Evolutionary conservation across 78 protist species (phyloP).

Genomic region (Salpingoeca rosetta): DNA sequence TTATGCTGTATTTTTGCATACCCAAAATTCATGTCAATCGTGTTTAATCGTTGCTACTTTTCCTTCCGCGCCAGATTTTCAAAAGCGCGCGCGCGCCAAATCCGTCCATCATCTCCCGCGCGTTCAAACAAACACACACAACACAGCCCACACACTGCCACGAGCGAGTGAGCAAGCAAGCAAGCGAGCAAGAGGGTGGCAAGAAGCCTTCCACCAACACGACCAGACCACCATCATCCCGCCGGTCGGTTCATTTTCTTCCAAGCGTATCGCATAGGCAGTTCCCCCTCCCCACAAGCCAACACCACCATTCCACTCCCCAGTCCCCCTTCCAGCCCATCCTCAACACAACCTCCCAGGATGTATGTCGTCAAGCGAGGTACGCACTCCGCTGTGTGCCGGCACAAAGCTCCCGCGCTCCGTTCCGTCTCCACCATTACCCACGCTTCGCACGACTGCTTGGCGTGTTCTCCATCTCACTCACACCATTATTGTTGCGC

Average conservation of each 20-base stretch:
- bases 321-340: neutral
- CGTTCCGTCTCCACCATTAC: too few relatives aligned
- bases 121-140: too few relatives aligned
- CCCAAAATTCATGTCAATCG: too few relatives aligned
- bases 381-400: too few relatives aligned
- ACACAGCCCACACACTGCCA: too few relatives aligned
- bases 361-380: constrained; percentile 66
- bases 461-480: too few relatives aligned
- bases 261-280: neutral
- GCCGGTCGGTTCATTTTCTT: neutral
- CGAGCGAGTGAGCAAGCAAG: neutral
- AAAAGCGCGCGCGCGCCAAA: neutral
- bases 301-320: neutral
- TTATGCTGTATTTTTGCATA: neutral
- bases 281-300: neutral
- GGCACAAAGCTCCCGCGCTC: too few relatives aligned
- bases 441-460: too few relatives aligned
- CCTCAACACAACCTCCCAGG: constrained; percentile 11
- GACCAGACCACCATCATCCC: neutral
- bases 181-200: neutral
- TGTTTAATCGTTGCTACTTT: too few relatives aligned
- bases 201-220: neutral
- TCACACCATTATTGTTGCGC: too few relatives aligned
- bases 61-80: neutral
- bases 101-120: too few relatives aligned